A percentile compares a stretch with the other conserved stretches of the same genome.
These are phyloP conservation scores for Candida coleopterorum DNA, from an alignment of 805 yeast genomes.

Conservation along the genomic window DNA sequence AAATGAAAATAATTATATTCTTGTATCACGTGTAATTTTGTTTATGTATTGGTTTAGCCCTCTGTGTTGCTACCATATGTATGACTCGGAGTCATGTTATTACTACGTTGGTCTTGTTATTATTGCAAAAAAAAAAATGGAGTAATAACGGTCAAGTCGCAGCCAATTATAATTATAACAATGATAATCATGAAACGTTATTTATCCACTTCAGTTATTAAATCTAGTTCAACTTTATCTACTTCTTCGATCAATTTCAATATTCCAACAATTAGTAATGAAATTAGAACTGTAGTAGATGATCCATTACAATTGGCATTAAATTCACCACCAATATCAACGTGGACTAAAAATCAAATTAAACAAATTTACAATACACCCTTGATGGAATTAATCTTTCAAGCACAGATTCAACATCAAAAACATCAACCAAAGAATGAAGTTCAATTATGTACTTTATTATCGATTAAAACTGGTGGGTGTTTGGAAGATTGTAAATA, in stretches of 20 bases:
- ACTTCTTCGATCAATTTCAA: slow-evolving; percentile 7
- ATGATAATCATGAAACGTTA: slow-evolving; percentile 3
- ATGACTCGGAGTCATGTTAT: slow-evolving; percentile 6
- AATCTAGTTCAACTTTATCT: not conserved
- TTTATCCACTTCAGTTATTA: not conserved
- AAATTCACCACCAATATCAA: slow-evolving; percentile 16
- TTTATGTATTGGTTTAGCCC: not conserved
- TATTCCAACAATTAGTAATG: slow-evolving; percentile 1
- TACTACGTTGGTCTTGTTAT: no score
- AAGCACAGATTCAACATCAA: slow-evolving; percentile 62
- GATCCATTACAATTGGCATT: slow-evolving; percentile 14
- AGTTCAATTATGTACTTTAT: slow-evolving; percentile 70
- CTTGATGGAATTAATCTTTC: slow-evolving; percentile 52
- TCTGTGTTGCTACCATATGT: slow-evolving; percentile 1
- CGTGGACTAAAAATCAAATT: slow-evolving; percentile 63
- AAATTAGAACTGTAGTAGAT: not conserved
- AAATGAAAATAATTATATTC: no score
- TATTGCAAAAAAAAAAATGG: not conserved
- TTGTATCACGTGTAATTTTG: not conserved
- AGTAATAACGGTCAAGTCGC: not conserved
- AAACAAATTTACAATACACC: slow-evolving; percentile 61
- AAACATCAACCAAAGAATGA: slow-evolving; percentile 62
- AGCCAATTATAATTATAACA: not conserved
- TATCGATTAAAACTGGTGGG: slow-evolving; percentile 76
- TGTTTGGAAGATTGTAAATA: slow-evolving; percentile 80